phyloP scores from a whole-genome alignment of 352 stramenopile genomes.

The Aphanomyces stellatus region DNA sequence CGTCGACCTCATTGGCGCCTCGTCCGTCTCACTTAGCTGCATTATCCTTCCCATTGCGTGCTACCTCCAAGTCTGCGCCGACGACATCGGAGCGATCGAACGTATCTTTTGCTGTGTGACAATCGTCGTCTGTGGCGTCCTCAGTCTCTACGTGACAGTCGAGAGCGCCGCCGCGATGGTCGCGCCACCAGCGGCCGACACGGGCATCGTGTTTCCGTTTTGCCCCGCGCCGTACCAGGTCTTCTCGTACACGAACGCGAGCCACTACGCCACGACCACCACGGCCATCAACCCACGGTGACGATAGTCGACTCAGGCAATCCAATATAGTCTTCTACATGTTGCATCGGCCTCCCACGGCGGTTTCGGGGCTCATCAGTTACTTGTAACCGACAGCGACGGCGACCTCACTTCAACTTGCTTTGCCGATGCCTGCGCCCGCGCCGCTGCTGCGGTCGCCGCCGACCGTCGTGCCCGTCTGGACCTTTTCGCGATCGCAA shows the following conservation, averaged over 20 bases:
- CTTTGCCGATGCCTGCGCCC: too few species aligned
- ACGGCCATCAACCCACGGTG: too few species aligned
- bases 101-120: conserved; percentile 11
- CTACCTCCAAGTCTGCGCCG: conserved; percentile 8
- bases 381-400: too few species aligned
- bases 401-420: too few species aligned
- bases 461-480: background rate
- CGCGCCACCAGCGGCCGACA: background rate
- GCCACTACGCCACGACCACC: conserved; percentile 10
- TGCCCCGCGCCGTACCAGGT: conserved; percentile 40
- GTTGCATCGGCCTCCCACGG: too few species aligned
- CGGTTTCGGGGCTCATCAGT: too few species aligned
- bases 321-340: too few species aligned
- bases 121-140: conserved; percentile 2
- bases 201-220: conserved; percentile 46
- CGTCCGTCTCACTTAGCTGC: conserved; percentile 41
- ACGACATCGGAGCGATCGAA: background rate
- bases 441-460: too few species aligned
- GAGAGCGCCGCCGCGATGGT: conserved; percentile 5
- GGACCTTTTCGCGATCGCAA: background rate
- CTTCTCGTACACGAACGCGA: conserved; percentile 38
- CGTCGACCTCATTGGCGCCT: conserved; percentile 44
- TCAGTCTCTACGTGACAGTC: conserved; percentile 15
- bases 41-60: conserved; percentile 29
- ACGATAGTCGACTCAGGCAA: too few species aligned